A percentile compares a stretch with the other conserved stretches of the same genome.
Evolutionary conservation across 345 rosid species (phyloP).

Genomic region (Pugionium cornutum): DNA sequence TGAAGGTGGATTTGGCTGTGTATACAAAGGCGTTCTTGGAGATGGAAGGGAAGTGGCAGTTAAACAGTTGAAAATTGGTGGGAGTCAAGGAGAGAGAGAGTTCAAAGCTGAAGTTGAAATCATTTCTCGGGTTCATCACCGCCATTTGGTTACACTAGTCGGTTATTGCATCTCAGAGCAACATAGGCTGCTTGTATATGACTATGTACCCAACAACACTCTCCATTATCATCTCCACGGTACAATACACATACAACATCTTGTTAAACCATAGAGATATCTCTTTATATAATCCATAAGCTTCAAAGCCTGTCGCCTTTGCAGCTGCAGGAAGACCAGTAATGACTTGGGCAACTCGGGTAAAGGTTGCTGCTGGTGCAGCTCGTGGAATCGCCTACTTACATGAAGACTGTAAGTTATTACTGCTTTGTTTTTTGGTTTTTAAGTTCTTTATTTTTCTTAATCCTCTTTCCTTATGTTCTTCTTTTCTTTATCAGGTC

Average conservation of each 20-base stretch:
- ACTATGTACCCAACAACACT: conserved; percentile 79
- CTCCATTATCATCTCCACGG: conserved; percentile 93
- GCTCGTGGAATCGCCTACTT: conserved; percentile 98
- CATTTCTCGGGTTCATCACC: conserved; percentile 92
- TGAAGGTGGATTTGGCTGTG: conserved; percentile 99
- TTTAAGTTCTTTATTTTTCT: not conserved
- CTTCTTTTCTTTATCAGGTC: conserved; percentile 53
- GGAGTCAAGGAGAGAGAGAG: conserved; percentile 96
- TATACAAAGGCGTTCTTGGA: conserved; percentile 77
- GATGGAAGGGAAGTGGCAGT: conserved; percentile 94
- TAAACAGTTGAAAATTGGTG: conserved; percentile 92
- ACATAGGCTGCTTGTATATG: conserved; percentile 90
- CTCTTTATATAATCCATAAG: not conserved
- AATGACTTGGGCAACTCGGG: conserved; percentile 84
- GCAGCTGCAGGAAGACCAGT: conserved; percentile 73
- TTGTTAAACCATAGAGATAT: conserved; percentile 2
- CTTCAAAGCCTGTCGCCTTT: conserved; percentile 21
- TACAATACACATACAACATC: conserved; percentile 39
- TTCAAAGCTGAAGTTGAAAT: conserved; percentile 98
- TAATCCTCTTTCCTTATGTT: not conserved
- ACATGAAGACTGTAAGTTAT: conserved; percentile 91
- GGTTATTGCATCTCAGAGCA: conserved; percentile 89
- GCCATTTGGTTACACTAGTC: conserved; percentile 94
- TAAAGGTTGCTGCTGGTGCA: conserved; percentile 91
- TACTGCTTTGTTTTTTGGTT: conserved; percentile 27